Evolutionary conservation across 495 filamentous ascomycete genomes (phyloP).

Genomic region (Parathielavia appendiculata): DNA sequence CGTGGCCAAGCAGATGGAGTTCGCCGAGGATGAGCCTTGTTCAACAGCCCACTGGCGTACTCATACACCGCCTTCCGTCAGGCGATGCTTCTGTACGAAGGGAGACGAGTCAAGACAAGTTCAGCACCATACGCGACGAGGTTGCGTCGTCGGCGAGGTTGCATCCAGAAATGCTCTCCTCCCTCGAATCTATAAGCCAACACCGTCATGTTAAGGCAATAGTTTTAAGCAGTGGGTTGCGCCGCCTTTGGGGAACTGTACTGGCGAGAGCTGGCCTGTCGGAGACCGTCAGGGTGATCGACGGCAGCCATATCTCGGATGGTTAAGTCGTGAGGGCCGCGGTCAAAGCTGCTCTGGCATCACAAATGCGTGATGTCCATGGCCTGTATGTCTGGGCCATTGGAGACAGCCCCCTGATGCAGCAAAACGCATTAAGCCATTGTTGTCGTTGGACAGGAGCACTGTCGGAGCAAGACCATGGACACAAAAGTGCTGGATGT

Average conservation of each 20-base stretch:
- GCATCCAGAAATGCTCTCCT: conserved; percentile 44
- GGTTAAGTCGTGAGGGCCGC: conserved; percentile 48
- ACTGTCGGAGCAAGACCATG: conserved; percentile 53
- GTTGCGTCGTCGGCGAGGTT: conserved; percentile 45
- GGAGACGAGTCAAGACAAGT: conserved; percentile 40
- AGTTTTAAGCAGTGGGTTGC: conserved; percentile 55
- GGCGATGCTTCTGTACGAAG: conserved; percentile 53
- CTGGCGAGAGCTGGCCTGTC: conserved; percentile 45
- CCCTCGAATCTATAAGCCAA: conserved; percentile 39
- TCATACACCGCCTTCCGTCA: conserved; percentile 56
- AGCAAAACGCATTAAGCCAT: conserved; percentile 50
- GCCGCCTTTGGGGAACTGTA: conserved; percentile 54
- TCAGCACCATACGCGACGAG: conserved; percentile 43
- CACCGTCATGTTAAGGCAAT: conserved; percentile 46
- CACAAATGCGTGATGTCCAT: conserved; percentile 34
- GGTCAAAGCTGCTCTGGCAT: conserved; percentile 50
- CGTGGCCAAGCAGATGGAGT: conserved; percentile 10
- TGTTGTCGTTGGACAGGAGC: conserved; percentile 52
- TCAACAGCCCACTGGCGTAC: conserved; percentile 48
- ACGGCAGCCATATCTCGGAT: conserved; percentile 49
- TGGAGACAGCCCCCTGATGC: conserved; percentile 58
- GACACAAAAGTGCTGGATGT: conserved; percentile 42
- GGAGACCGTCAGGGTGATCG: conserved; percentile 48
- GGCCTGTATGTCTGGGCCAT: conserved; percentile 52
- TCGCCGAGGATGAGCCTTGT: conserved; percentile 28